Base-by-base conservation (phyloP, 2,329 filamentous ascomycete genomes). In the Botrytis galanthina region DNA sequence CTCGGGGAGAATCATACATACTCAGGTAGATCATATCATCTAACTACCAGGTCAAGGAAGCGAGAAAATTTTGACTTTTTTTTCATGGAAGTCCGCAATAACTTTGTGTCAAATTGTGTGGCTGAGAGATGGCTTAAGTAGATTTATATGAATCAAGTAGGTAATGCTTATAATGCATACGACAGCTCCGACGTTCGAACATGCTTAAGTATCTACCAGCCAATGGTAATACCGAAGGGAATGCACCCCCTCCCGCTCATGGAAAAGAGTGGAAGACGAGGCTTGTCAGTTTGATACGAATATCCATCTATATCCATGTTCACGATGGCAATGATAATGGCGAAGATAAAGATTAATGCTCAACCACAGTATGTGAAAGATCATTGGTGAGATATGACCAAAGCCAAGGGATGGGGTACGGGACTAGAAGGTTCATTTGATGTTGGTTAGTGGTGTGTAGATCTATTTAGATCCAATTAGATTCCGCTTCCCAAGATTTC, bases 21-120 rank as follows among this genome's bases (percentile, higher is more conserved):
- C 39, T 20, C 42, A 12, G 60, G 60, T 62, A 62, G 22, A 63
- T 42, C 37, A 42, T 61, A 39, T n/a, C 37, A 9, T 42, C n/a
- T n/a, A 18, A 18, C 8, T 57, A 18, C n/a, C 35, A 67, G 48
- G 29, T 67, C 63, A 37, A 51, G 44, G 32, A 61, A 63, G 26
- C 37, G 39, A 39, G 46, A 26, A 59, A 69, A 39, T 35, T 59
- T 42, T 69, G 66, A 29, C 37, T 69, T 69, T 69, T 69, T 69
- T 32, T 69, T 51, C 29, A 57, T 29, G 46, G 32, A 32, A 70
- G 54, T 44, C 35, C 26, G 39, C 29, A 62, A 70, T 70, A 67
- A 8, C 18, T 57, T 14, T 63, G 46, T 51, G 64, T 67, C 48
- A 54, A 54, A 54, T 37, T 63, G 22, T 51, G 63, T 67, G 66